Evolutionary conservation across 1,284 basidiomycete species (phyloP).

Genomic region (Veloboletus limbatus): DNA sequence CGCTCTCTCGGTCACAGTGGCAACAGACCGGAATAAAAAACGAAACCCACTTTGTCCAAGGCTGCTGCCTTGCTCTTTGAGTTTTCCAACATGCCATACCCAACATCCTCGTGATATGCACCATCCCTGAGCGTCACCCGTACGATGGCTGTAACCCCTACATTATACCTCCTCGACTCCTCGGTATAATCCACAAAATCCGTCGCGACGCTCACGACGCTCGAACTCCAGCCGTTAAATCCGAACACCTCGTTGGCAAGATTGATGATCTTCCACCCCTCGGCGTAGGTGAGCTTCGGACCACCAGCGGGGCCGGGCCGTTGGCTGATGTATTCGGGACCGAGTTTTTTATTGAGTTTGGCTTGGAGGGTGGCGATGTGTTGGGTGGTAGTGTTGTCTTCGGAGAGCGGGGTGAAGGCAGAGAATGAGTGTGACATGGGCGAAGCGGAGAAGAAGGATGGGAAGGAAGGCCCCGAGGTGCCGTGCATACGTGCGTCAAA

Average conservation of each 20-base stretch:
- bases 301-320: constrained; percentile 88
- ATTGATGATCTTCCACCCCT: constrained; percentile 97
- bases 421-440: constrained; percentile 7
- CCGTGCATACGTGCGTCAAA: constrained; percentile 60
- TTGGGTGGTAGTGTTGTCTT: constrained; percentile 47
- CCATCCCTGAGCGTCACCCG: constrained; percentile 89
- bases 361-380: constrained; percentile 76
- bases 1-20: not conserved
- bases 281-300: constrained; percentile 88
- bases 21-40: not conserved
- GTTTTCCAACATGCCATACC: constrained; percentile 88
- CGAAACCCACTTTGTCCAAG: constrained; percentile 79
- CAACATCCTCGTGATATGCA: constrained; percentile 89
- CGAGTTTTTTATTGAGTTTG: constrained; percentile 84
- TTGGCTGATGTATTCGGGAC: constrained; percentile 90
- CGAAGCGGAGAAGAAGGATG: constrained; percentile 1
- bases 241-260: constrained; percentile 98
- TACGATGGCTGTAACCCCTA: constrained; percentile 84
- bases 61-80: constrained; percentile 81
- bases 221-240: constrained; percentile 96
- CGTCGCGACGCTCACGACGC: constrained; percentile 73
- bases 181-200: constrained; percentile 73
- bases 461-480: not conserved
- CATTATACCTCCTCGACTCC: constrained; percentile 63
- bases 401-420: constrained; percentile 37